Percentiles rank a stretch among this genome's conserved stretches.
Conservation (phyloP, 2,329 filamentous ascomycete species). For the Penicillium sp. region DNA sequence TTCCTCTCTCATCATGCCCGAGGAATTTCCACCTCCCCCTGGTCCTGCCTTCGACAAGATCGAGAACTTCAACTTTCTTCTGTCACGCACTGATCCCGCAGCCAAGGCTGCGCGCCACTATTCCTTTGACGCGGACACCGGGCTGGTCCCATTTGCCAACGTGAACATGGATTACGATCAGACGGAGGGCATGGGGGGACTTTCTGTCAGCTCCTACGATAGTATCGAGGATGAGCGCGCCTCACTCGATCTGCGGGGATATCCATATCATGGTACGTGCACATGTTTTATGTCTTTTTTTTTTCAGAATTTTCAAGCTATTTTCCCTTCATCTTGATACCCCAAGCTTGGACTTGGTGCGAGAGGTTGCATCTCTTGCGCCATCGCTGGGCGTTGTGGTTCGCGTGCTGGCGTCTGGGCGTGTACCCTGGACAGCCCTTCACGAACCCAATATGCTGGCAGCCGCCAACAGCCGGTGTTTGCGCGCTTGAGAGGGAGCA, state of each 20-base stretch:
- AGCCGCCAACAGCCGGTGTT: not conserved
- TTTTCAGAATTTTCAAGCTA: not conserved
- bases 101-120: constrained; percentile 38
- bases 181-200: constrained; percentile 43
- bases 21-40: constrained; percentile 32
- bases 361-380: constrained; percentile 37
- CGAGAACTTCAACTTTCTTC: constrained; percentile 42
- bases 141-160: constrained; percentile 35
- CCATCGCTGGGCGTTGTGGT: constrained; percentile 34
- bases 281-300: constrained; percentile 14
- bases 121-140: constrained; percentile 41
- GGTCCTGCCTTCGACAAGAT: constrained; percentile 36
- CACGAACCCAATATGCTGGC: not conserved
- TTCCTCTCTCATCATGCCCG: constrained; percentile 33
- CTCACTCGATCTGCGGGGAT: constrained; percentile 41
- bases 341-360: constrained; percentile 20
- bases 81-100: constrained; percentile 37
- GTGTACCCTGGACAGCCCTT: not conserved
- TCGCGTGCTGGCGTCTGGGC: constrained; percentile 24
- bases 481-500: not conserved
- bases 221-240: constrained; percentile 44
- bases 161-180: constrained; percentile 44
- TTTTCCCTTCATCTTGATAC: not conserved
- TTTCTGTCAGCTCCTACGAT: constrained; percentile 47
- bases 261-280: constrained; percentile 45